Evolutionary conservation across 306 rosid species (phyloP), one percentile per base, ranked within the genome.

Genomic region (Vicia villosa): DNA sequence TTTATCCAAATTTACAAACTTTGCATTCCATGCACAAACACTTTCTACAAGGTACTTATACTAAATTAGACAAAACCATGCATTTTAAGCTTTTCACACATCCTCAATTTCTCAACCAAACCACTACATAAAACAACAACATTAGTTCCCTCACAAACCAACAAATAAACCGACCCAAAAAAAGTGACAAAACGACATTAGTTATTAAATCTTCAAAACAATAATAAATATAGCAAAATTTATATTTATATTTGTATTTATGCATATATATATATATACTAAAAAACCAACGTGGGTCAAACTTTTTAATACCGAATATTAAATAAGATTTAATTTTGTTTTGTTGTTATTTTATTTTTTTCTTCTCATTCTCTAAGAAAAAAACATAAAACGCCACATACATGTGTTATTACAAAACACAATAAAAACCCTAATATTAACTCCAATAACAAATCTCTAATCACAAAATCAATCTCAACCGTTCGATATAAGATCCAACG

Each of bases 341-440:
- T 37, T 38, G 28, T 34, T 43, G 58, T 70, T 26, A 43, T 69
- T 17, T 36, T 42, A 3, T 3, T 36, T 4, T 4, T 14, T 30
- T 20, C n/a, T 42, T 6, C 17, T 14, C 12, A 8, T 8, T 4
- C 20, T 1, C 14, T 6, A 8, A 22, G 3, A 1, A 8, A 38
- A 6, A 36, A 72, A 38, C 54, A 51, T 3, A 17, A 52, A 52
- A 47, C 20, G 61, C 22, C 15, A 34, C 11, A 12, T 24, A 55
- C 14, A 19, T 10, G 11, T 20, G 21, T 34, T 1, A 32, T 32
- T 30, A 14, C 66, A 21, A 21, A 17, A 34, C 10, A 59, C 50
- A 47, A 17, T 20, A 81, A 73, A 88, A 91, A 87, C 93, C 97
- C 96, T 76, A 86, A 73, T 63, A 14, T 16, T 20, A 52, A n/a